A percentile compares a stretch with the other conserved stretches of the same genome.
Evolutionary conservation across 495 filamentous ascomycete genomes (phyloP).

Genomic region (Sporormia fimetaria): DNA sequence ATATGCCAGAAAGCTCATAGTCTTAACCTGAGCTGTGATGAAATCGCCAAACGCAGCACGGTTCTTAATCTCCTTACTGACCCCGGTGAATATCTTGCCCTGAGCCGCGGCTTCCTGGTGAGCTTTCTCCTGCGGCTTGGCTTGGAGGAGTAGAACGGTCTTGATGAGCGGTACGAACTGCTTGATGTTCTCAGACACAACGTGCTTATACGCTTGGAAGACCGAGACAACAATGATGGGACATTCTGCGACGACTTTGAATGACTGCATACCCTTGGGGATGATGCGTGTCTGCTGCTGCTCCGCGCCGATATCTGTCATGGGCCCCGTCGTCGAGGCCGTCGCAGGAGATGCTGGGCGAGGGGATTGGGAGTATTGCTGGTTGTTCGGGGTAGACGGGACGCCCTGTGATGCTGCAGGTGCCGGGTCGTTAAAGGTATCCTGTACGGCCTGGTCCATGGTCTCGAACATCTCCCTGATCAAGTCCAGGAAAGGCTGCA

Average conservation of each 20-base stretch:
- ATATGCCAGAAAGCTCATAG: constrained; percentile 97
- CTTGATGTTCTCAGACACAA: constrained; percentile 76
- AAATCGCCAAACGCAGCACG: constrained; percentile 92
- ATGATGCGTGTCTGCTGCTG: constrained; percentile 71
- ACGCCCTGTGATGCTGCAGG: constrained; percentile 40
- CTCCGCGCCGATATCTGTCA: constrained; percentile 62
- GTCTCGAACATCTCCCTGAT: constrained; percentile 93
- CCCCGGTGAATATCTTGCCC: constrained; percentile 76
- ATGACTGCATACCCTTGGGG: constrained; percentile 90
- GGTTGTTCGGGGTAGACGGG: constrained; percentile 67
- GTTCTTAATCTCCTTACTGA: constrained; percentile 89
- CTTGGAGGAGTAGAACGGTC: constrained; percentile 75
- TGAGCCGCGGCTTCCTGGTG: constrained; percentile 69
- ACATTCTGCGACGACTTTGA: constrained; percentile 95
- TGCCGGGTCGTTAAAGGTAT: constrained; percentile 72
- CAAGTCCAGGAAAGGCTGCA: constrained; percentile 79
- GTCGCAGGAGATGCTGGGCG: constrained; percentile 82
- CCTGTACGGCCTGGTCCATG: constrained; percentile 84
- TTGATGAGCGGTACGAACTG: constrained; percentile 90
- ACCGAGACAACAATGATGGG: constrained; percentile 98
- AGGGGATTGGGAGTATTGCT: constrained; percentile 70
- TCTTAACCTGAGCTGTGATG: constrained; percentile 96
- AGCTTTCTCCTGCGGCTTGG: constrained; percentile 84
- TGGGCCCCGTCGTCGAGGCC: constrained; percentile 36
- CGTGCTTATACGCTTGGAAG: constrained; percentile 78